phyloP scores from a whole-genome alignment of 2,329 filamentous ascomycete genomes.

The Neodidymelliopsis sp. region DNA sequence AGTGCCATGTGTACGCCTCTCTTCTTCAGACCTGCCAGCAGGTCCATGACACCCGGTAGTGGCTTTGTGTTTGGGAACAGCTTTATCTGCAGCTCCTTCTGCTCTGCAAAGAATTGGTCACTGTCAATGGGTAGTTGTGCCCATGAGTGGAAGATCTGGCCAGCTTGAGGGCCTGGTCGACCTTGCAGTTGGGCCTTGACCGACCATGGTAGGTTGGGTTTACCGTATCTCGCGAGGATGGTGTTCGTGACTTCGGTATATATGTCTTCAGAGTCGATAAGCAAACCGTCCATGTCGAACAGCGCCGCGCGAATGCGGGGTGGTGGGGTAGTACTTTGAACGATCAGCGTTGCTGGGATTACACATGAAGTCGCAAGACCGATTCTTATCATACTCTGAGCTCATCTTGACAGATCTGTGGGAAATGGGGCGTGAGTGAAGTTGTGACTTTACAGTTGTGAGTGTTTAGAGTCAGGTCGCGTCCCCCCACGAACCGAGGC shows the following conservation, averaged over 20 bases:
- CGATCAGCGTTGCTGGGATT: constrained; percentile 7
- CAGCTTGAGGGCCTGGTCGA: constrained; percentile 64
- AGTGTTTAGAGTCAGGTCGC: constrained; percentile 19
- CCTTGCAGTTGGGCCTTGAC: constrained; percentile 90
- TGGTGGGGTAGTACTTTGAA: constrained; percentile 44
- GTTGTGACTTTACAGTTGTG: neutral
- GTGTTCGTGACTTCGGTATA: constrained; percentile 87
- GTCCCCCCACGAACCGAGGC: constrained; percentile 31
- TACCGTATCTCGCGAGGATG: constrained; percentile 76
- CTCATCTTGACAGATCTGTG: constrained; percentile 19
- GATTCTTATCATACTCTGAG: constrained; percentile 16
- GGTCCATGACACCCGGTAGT: constrained; percentile 76
- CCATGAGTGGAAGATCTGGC: constrained; percentile 77
- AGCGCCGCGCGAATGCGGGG: constrained; percentile 88
- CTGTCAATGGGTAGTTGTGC: constrained; percentile 79
- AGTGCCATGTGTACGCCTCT: constrained; percentile 79
- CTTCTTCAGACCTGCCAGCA: constrained; percentile 69
- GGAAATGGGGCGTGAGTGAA: neutral
- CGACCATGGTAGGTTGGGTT: constrained; percentile 83
- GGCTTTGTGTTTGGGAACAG: constrained; percentile 79
- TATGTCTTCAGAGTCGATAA: constrained; percentile 90
- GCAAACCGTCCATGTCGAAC: constrained; percentile 98
- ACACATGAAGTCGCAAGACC: neutral
- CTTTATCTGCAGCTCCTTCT: constrained; percentile 69
- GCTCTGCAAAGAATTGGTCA: constrained; percentile 70